Evolutionary conservation across 305 asterid genomes (phyloP).

Genomic region (Andrographis paniculata): DNA sequence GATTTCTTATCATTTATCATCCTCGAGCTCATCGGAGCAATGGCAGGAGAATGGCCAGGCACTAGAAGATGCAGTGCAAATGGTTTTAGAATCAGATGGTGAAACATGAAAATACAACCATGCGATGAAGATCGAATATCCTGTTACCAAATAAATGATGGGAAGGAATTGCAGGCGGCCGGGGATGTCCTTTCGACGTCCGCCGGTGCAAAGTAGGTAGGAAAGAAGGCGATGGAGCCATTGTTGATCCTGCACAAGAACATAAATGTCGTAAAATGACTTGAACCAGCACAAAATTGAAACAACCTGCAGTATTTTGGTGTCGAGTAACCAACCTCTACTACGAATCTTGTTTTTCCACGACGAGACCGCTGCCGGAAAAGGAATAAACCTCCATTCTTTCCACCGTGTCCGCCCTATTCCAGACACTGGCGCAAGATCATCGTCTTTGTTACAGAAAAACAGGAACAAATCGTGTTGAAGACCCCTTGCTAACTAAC

Average conservation of each 20-base stretch:
- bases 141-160: constrained; percentile 35
- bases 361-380: constrained; percentile 24
- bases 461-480: constrained; percentile 8
- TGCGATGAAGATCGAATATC: not conserved
- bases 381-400: constrained; percentile 23
- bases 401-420: constrained; percentile 9
- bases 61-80: constrained; percentile 22
- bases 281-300: constrained; percentile 3
- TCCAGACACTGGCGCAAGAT: constrained; percentile 14
- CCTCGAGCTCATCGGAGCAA: constrained; percentile 43
- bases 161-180: constrained; percentile 42
- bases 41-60: constrained; percentile 42
- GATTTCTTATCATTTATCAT: constrained; percentile 22
- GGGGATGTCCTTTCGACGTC: constrained; percentile 29
- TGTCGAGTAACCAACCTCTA: constrained; percentile 34
- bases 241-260: constrained; percentile 31
- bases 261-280: not conserved
- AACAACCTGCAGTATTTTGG: not conserved
- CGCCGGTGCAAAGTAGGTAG: constrained; percentile 26
- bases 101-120: constrained; percentile 3
- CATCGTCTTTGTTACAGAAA: constrained; percentile 16
- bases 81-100: constrained; percentile 3
- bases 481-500: too few relatives aligned
- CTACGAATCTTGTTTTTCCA: constrained; percentile 26
- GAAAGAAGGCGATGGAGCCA: constrained; percentile 34